Evolutionary conservation across 164 flowering plant species (phyloP), one percentile per base, ranked within the genome.

Genomic region (Tinospora cordifolia): DNA sequence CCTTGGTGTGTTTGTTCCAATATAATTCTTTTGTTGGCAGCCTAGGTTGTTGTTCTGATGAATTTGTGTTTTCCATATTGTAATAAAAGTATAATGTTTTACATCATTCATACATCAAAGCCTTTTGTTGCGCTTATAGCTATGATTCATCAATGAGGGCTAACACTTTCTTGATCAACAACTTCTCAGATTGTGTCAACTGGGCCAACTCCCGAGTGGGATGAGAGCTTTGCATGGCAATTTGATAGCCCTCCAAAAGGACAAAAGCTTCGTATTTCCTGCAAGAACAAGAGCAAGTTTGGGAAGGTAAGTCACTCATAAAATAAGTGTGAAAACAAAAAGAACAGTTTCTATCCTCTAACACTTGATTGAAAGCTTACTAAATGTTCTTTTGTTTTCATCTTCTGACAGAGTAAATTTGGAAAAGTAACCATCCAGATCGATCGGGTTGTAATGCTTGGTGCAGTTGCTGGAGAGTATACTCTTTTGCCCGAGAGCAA

Each of bases 231-330:
- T 73, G 54, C 92, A 24, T 91, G 98, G 98, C 79, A 94, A 73
- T 91, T 93, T 74, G 98, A 93, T 75, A 90, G 96, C 76, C 98
- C 97, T 27, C 98, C 98, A 2, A 91, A 91, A 75, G 98, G 99
- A 75, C 99, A 94, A 81, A 94, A 94, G 79, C 93, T 94, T 69
- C 97, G 92, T 67, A 94, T 94, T 46, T 92, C 99, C 58, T 94
- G 99, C 90, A 94, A 94, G 81, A 94, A 94, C 71, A 94, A 92
- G 83, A 94, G 99, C 90, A 94, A 92, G 81, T 84, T 94, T 81
- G 99, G 99, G 63, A 94, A 94, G 97, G 99, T 90, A 83, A 81
- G 30, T 21, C 58, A 62, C 26, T 21, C 46, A 21, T 21, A 39
- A 34, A 26, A 24, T 24, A 6, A 62, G 39, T 36, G 51, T 36